Evolutionary conservation across 305 asterid species (phyloP), one percentile per base, ranked within the genome.

Genomic region (Fraxinus albicans): DNA sequence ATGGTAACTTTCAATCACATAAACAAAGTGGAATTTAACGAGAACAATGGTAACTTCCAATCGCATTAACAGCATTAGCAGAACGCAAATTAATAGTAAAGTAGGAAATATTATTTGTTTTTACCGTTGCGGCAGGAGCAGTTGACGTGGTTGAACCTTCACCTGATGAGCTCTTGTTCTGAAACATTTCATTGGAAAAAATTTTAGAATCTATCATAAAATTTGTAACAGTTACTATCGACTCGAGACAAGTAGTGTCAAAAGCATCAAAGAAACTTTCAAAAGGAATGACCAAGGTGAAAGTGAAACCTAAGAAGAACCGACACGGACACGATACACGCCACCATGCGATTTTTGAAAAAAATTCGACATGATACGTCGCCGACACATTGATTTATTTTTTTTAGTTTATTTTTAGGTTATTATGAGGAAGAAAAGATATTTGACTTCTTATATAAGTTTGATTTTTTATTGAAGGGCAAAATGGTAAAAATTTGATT

Each of bases 71-170:
- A 65, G 73, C 73, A 65, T 23, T 25, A 25, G n/a, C 73, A 65
- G 34, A 23, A 2, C n/a, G 1, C 73, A 25, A 23, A 27, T 29
- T 31, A 70, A 33, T 70, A 70, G 4, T 31, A 77, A 60, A 25
- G 72, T 23, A 79, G 1, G 19, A 78, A 73, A 77, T 9, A 27
- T 15, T 47, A 12, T 12, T 25, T 15, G 78, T 77, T n/a, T 34
- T 84, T 86, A 92, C 97, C 91, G 86, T 89, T 55, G 85, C 80
- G 78, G 88, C 77, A 77, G 96, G 90, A 36, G 89, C 89, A 89
- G 83, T 65, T 29, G 96, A 85, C n/a, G 87, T 77, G 50, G 91
- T 86, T 63, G 97, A 92, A 67, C 94, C 93, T 80, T 86, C 98
- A 82, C 93, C 90, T 27, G 91, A 35, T 9, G 94, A 47, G 77